Evolutionary conservation across 2,329 filamentous ascomycete species (phyloP).

Genomic region (Fusarium miscanthi): DNA sequence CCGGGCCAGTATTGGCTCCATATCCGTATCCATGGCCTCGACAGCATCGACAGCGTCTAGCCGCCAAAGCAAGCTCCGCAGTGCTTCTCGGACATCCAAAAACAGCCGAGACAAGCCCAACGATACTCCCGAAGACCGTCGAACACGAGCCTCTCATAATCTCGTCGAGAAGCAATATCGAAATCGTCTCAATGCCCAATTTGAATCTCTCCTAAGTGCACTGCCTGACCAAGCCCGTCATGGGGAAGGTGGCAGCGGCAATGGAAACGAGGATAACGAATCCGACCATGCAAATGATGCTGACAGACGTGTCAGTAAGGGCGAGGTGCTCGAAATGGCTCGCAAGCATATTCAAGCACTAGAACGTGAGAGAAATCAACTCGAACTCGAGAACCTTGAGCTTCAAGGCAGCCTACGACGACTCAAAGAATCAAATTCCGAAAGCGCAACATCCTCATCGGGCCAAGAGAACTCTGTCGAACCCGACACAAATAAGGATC

Average conservation of each 20-base stretch:
- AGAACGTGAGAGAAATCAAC: slow-evolving; percentile 38
- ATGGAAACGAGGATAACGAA: slow-evolving; percentile 35
- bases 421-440: slow-evolving; percentile 33
- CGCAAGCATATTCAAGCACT: slow-evolving; percentile 43
- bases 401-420: slow-evolving; percentile 40
- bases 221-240: slow-evolving; percentile 40
- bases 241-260: slow-evolving; percentile 8
- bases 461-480: slow-evolving; percentile 30
- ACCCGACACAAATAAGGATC: slow-evolving; percentile 22
- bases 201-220: slow-evolving; percentile 41
- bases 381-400: slow-evolving; percentile 42
- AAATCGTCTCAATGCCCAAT: slow-evolving; percentile 44
- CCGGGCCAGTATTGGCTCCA: slow-evolving; percentile 39
- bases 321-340: slow-evolving; percentile 46
- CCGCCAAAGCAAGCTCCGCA: slow-evolving; percentile 43
- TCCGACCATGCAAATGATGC: slow-evolving; percentile 39
- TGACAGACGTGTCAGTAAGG: slow-evolving; percentile 43
- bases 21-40: slow-evolving; percentile 39
- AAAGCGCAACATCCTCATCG: slow-evolving; percentile 8
- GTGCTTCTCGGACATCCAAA: slow-evolving; percentile 45
- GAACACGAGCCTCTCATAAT: slow-evolving; percentile 45
- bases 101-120: slow-evolving; percentile 42
- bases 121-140: slow-evolving; percentile 44
- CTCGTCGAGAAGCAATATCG: slow-evolving; percentile 46
- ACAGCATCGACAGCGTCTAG: slow-evolving; percentile 42